Base-by-base conservation (phyloP, 805 yeast species). In the Teunomyces panamensis region DNA sequence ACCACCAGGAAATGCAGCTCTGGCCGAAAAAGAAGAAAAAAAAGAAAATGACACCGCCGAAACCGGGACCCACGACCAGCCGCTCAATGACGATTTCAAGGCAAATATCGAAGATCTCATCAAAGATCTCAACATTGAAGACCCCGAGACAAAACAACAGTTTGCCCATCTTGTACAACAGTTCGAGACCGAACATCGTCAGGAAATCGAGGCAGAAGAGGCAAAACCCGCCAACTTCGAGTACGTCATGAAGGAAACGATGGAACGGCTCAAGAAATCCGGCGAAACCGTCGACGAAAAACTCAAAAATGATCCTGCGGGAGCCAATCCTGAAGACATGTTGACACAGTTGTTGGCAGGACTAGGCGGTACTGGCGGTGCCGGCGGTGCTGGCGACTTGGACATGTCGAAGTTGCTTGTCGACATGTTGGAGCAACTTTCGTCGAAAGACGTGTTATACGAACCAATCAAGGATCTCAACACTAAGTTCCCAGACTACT, bases 401-500 rank as follows among this genome's bases (percentile, higher is more conserved):
- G 90, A 85, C 59, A 77, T 84, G 66, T 72, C 84, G 24, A 79
- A 80, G 49, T 67, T 89, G 42, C 68, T 89, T 50, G 77, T 75
- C 14, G 89, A 87, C 32, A 83, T 92, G 82, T 73, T 92, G 57
- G 84, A 82, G 52, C 92, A 90, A 61, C 76, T 92, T 63, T 80
- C 94, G 6, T 81, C 94, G 4, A 92, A 90, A 60, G 91, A 85
- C 48, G 87, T 91, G 16, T 74, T 92, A 33, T 91, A 88, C 60
- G 96, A 86, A 56, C 97, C 98, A 2, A 77, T 92, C 68, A 86
- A 84, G 58, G 96, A 89, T 50, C 75, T 91, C 62, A 80, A 84
- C 53, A 68, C 72, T 9, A 88, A 87, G 60, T 89, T 83, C 62
- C 87, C 89, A 2, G 76, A 65, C 26, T 92, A 88, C 84, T 73